phyloP scores from a whole-genome alignment of 2,329 filamentous ascomycete genomes.

The Elsinoe necatrix region DNA sequence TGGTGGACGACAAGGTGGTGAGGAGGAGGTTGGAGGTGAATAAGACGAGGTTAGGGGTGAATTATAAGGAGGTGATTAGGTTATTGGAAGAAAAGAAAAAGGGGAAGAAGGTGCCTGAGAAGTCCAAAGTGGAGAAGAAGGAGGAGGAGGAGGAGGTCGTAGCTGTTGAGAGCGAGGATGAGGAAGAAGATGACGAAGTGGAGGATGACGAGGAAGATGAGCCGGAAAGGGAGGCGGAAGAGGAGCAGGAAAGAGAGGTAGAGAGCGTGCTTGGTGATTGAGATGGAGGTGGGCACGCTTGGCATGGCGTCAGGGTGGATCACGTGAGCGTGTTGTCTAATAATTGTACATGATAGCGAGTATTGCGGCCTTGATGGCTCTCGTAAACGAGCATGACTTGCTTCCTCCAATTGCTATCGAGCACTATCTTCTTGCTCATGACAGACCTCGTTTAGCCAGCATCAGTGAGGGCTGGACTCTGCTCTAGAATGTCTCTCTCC shows the following conservation, averaged over 20 bases:
- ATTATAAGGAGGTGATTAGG: slow-evolving; percentile 74
- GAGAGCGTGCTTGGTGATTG: slow-evolving; percentile 19
- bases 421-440: neutral
- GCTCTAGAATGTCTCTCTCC: too few relatives aligned
- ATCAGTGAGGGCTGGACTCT: too few relatives aligned
- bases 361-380: neutral
- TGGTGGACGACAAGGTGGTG: slow-evolving; percentile 61
- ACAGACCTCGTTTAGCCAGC: too few relatives aligned
- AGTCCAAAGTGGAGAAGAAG: slow-evolving; percentile 28
- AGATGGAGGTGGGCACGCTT: neutral
- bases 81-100: slow-evolving; percentile 62
- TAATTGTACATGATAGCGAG: slow-evolving; percentile 3
- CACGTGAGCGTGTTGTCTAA: neutral
- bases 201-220: slow-evolving; percentile 11
- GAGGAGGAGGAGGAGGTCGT: slow-evolving; percentile 19
- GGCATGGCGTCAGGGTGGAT: neutral
- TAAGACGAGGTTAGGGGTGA: slow-evolving; percentile 67
- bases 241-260: slow-evolving; percentile 21
- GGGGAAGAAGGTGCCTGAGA: slow-evolving; percentile 36
- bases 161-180: slow-evolving; percentile 18
- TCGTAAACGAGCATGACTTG: neutral
- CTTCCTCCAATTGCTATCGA: too few relatives aligned
- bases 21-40: slow-evolving; percentile 69
- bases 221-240: slow-evolving; percentile 23
- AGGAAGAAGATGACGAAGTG: slow-evolving; percentile 17